Evolutionary conservation across 1,139 yeast genomes (phyloP), one percentile per base, ranked within the genome.

Genomic region (Suhomyces anneliseae): DNA sequence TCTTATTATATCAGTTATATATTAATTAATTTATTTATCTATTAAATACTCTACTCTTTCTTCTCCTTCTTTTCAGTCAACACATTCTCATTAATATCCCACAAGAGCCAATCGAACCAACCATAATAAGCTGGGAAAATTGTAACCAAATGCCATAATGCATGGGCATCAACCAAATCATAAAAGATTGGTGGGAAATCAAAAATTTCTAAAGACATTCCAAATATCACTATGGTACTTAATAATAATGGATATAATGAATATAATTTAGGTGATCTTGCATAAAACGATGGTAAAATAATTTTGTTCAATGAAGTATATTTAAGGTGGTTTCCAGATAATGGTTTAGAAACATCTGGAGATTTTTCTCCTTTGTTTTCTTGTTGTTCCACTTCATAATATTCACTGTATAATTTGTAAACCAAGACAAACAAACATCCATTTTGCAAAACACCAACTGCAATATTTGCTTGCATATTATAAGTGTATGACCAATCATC

Each of bases 401-500:
- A 72, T 39, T 62, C 54, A 34, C 61, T 56, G 57, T 74, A 74
- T 33, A 74, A 54, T 8, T 60, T 51, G 53, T 63, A 74, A 45
- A 77, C 70, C 34, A 68, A 55, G 29, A 61, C 47, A 34, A 54
- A 62, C 59, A 71, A 64, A 39, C 65, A 55, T n/a, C 78, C 54
- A 64, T 90, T 88, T 58, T 92, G 97, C 6, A 85, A 53, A 3
- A 90, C 50, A 0, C 97, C 99, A 45, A 90, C 78, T 1, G 78
- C 65, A 2, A 93, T 84, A 59, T 95, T 93, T 31, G 95, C 96
- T 57, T 82, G 78, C 98, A 93, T 93, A 69, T 93, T 93, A 66
- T 93, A 93, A 1, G 95, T 84, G 66, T 93, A 93, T 52, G 90
- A 87, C 92, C 97, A 93, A 57, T 85, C 86, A 11, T 80, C 64